Base-by-base conservation (phyloP, 768 basidiomycete species). In the Dictyophora rubrovolvata region DNA sequence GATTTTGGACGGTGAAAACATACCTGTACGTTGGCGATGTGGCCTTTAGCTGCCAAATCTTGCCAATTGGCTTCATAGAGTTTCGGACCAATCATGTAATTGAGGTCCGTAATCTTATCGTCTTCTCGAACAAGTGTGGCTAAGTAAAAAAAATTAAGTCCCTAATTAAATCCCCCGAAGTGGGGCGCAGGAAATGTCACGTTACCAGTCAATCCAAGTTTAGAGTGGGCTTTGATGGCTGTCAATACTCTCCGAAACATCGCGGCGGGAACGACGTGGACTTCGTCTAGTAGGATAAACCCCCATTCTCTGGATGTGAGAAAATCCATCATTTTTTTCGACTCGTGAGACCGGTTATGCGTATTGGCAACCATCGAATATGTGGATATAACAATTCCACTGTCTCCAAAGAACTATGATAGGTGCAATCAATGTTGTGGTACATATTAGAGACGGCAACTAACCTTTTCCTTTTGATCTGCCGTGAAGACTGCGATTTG, bases 311-410 rank as follows among this genome's bases (percentile, higher is more conserved):
- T 78, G n/a, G 92, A 93, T 28, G 92, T 92, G 49, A 99, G 71
- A 68, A 98, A 99, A 64, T 99, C 94, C 96, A 99, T 99, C 91
- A 98, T 97, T 77, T 98, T 96, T 76, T 96, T 93, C 17, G 96
- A 90, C 68, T 95, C 93, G 69, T 98, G 93, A n/a, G 96, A 96
- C 64, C 96, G 84, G 70, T 97, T 96, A 67, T 93, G 90, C 2
- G 93, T 96, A 69, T 97, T 97, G 33, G 96, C 95, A 54, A 99
- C 94, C 96, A 99, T 99, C 4, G 95, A 97, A 70, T 99, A 99
- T 11, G 96, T 98, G 34, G 95, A 98, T 22, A 99, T 88, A 34
- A 99, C 94, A 62, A 99, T 97, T 36, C 96, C 96, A 63, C 95
- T 93, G 49, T 95, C 93, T 20, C 94, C 94, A 8, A 88, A 85